Conservation (phyloP, 1,284 basidiomycete species). For the Golubevia sp. region DNA sequence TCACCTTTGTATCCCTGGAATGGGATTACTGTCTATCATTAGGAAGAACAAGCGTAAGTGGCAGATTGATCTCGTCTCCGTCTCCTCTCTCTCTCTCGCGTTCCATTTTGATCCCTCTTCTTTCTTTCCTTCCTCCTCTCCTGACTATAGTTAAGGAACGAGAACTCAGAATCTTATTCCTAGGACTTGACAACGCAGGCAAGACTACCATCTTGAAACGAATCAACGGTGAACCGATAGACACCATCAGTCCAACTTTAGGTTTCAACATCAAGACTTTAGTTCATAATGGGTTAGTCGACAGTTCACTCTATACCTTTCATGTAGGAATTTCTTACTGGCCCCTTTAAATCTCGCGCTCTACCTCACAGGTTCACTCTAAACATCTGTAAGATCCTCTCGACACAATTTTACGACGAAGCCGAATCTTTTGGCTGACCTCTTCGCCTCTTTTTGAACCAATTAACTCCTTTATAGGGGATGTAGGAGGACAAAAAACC, state of each 20-base stretch:
- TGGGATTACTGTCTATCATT: slow-evolving; percentile 92
- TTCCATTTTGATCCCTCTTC: not conserved
- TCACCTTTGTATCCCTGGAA: slow-evolving; percentile 17
- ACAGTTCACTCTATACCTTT: slow-evolving; percentile 4
- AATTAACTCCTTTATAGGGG: slow-evolving; percentile 70
- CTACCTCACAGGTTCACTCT: slow-evolving; percentile 75
- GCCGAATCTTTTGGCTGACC: too few relatives aligned
- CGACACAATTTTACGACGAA: too few relatives aligned
- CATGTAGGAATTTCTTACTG: slow-evolving; percentile 6
- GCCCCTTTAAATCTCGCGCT: slow-evolving; percentile 11
- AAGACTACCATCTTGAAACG: slow-evolving; percentile 98
- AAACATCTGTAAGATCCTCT: slow-evolving; percentile 77
- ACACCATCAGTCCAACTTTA: slow-evolving; percentile 85
- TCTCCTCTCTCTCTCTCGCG: not conserved
- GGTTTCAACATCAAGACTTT: slow-evolving; percentile 99
- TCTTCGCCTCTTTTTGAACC: not conserved
- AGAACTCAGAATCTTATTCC: slow-evolving; percentile 93
- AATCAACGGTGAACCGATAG: slow-evolving; percentile 80
- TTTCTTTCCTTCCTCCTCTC: not conserved
- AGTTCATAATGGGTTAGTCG: slow-evolving; percentile 78
- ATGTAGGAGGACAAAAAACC: slow-evolving; percentile 94
- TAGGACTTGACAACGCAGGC: slow-evolving; percentile 99
- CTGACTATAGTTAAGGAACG: slow-evolving; percentile 67
- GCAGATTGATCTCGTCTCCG: not conserved
- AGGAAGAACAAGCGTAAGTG: slow-evolving; percentile 87